These are phyloP conservation scores for Pythium myriotylum DNA, from an alignment of 352 stramenopile species.

Conservation along the genomic window DNA sequence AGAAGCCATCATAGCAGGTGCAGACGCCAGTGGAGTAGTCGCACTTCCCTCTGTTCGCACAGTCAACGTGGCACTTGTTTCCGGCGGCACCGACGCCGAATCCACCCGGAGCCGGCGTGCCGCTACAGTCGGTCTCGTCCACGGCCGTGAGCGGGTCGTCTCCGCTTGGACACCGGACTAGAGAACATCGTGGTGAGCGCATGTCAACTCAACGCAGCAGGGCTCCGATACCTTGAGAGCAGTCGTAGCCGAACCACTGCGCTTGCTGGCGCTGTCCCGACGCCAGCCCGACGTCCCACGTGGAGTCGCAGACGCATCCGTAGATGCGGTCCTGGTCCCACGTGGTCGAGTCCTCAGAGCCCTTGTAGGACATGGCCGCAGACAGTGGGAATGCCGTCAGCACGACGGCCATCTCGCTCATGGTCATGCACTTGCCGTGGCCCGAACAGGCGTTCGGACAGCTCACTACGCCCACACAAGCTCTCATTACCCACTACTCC, in stretches of 20 bases:
- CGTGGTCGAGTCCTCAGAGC: slow-evolving; percentile 48
- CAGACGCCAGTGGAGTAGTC: slow-evolving; percentile 70
- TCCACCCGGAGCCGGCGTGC: slow-evolving; percentile 42
- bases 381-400: slow-evolving; percentile 64
- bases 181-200: neutral
- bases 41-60: slow-evolving; percentile 76
- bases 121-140: slow-evolving; percentile 88
- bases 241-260: slow-evolving; percentile 90
- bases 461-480: slow-evolving; percentile 16
- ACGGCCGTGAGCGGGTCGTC: slow-evolving; percentile 79
- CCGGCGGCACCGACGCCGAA: slow-evolving; percentile 37
- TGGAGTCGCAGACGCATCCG: slow-evolving; percentile 82
- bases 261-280: slow-evolving; percentile 74
- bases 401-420: slow-evolving; percentile 53
- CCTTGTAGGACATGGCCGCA: slow-evolving; percentile 50
- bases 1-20: slow-evolving; percentile 74
- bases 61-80: slow-evolving; percentile 80
- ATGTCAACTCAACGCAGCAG: neutral
- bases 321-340: slow-evolving; percentile 82
- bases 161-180: slow-evolving; percentile 84
- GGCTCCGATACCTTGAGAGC: slow-evolving; percentile 37
- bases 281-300: slow-evolving; percentile 72
- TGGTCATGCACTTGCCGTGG: slow-evolving; percentile 73
- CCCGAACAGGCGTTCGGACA: slow-evolving; percentile 72
- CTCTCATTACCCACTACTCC: neutral